phyloP scores from a whole-genome alignment of 352 stramenopile species.

The Globisporangium ultimum region DNA sequence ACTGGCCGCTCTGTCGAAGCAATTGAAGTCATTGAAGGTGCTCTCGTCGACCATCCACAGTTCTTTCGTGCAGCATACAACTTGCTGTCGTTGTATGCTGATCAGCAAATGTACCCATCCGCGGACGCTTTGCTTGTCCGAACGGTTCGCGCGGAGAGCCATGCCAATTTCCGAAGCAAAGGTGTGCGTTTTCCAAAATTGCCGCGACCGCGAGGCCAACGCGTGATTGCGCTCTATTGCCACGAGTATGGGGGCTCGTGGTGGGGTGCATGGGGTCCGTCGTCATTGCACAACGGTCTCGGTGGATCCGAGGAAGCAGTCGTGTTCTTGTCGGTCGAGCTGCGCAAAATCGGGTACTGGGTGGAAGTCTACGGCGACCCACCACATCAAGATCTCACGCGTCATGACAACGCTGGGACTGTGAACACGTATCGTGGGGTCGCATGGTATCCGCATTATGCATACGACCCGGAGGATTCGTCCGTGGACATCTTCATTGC shows the following conservation, averaged over 20 bases:
- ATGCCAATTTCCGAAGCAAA: conserved; percentile 20
- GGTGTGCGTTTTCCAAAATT: conserved; percentile 29
- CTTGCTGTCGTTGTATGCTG: conserved; percentile 40
- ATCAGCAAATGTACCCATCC: conserved; percentile 18
- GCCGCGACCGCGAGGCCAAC: conserved; percentile 19
- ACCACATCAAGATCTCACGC: conserved; percentile 33
- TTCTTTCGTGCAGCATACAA: conserved; percentile 53
- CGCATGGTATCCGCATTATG: conserved; percentile 67
- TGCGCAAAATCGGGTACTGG: conserved; percentile 77
- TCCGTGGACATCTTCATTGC: conserved; percentile 87
- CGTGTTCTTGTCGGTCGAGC: conserved; percentile 79
- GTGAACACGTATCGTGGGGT: conserved; percentile 29
- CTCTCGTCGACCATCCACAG: conserved; percentile 16
- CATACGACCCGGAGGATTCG: conserved; percentile 58
- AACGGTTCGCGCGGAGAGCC: conserved; percentile 32
- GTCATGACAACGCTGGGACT: conserved; percentile 1
- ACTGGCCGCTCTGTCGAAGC: conserved; percentile 21
- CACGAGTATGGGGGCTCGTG: conserved; percentile 90
- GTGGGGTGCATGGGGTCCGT: conserved; percentile 88
- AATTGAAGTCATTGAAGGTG: conserved; percentile 29
- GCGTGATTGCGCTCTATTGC: conserved; percentile 86
- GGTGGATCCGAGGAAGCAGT: conserved; percentile 91
- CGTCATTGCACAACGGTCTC: conserved; percentile 59
- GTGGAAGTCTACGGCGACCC: conserved; percentile 88
- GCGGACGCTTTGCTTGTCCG: conserved; percentile 30